Evolutionary conservation across 306 rosid genomes (phyloP).

Genomic region (Glycine tomentella): DNA sequence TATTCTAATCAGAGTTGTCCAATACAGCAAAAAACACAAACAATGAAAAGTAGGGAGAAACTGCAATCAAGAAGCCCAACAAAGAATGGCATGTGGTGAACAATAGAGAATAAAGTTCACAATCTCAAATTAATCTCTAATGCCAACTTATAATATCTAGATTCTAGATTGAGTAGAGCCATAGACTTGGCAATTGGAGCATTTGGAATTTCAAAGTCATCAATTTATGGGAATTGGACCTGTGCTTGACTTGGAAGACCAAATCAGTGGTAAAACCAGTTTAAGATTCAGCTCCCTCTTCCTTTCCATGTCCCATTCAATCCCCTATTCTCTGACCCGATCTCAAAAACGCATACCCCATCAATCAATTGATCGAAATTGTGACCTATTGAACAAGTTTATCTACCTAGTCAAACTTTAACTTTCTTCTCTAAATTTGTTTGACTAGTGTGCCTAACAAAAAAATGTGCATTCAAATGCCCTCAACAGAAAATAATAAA

Average conservation of each 20-base stretch:
- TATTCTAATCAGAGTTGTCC: too few relatives aligned
- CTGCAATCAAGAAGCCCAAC: neutral
- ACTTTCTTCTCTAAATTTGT: conserved; percentile 27
- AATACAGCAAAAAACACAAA: neutral
- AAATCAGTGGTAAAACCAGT: neutral
- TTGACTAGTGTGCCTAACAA: conserved; percentile 40
- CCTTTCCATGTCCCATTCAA: conserved; percentile 43
- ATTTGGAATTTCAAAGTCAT: conserved; percentile 24
- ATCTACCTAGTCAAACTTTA: conserved; percentile 8
- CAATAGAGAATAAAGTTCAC: neutral
- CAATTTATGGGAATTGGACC: conserved; percentile 27
- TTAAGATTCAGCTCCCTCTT: conserved; percentile 48
- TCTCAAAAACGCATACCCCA: neutral
- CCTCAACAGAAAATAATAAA: conserved; percentile 14
- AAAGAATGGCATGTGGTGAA: conserved; percentile 19
- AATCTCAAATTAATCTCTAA: conserved; percentile 1
- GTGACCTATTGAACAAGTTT: neutral
- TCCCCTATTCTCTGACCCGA: neutral
- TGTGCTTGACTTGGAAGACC: conserved; percentile 36
- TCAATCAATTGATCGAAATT: neutral
- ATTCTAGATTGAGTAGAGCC: neutral
- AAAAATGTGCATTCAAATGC: conserved; percentile 15
- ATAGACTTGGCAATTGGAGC: neutral
- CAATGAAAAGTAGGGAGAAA: neutral
- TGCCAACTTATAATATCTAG: neutral